A percentile compares a stretch with the other conserved stretches of the same genome.
Conservation (phyloP, 768 basidiomycete species). For the Crepidotus variabilis region DNA sequence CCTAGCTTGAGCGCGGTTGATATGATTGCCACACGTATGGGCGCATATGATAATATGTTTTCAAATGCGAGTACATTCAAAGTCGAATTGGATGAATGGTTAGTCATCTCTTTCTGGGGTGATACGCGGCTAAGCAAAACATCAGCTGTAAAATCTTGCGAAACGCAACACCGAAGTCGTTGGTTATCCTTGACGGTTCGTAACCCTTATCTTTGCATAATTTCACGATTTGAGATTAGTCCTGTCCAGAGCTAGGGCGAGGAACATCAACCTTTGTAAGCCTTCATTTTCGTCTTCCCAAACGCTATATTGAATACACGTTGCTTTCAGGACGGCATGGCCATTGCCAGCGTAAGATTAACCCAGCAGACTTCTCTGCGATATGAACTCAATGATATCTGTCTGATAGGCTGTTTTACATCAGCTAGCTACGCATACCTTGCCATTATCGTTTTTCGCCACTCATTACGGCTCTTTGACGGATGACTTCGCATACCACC, state of each 20-base stretch:
- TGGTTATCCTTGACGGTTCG: slow-evolving; percentile 93
- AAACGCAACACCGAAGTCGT: slow-evolving; percentile 88
- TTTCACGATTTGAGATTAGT: neutral
- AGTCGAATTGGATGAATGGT: slow-evolving; percentile 98
- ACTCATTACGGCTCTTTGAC: slow-evolving; percentile 97
- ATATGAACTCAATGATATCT: neutral
- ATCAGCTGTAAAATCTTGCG: slow-evolving; percentile 86
- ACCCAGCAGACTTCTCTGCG: neutral
- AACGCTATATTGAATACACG: slow-evolving; percentile 2
- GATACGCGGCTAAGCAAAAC: neutral
- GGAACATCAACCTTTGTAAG: slow-evolving; percentile 91
- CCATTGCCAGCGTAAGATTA: slow-evolving; percentile 78
- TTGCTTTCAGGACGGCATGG: slow-evolving; percentile 84
- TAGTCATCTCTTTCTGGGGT: slow-evolving; percentile 8
- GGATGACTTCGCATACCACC: slow-evolving; percentile 89
- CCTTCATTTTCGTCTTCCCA: slow-evolving; percentile 1
- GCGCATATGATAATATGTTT: slow-evolving; percentile 98
- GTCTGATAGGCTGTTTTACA: slow-evolving; percentile 78
- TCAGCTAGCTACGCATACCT: slow-evolving; percentile 87
- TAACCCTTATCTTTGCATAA: neutral
- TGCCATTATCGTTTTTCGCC: slow-evolving; percentile 93
- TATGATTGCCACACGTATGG: slow-evolving; percentile 94
- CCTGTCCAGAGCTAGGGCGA: slow-evolving; percentile 74
- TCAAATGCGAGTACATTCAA: slow-evolving; percentile 95
- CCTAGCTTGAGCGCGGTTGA: slow-evolving; percentile 83